Conservation (phyloP, 164 flowering plant genomes). For the Litsea cubeba region DNA sequence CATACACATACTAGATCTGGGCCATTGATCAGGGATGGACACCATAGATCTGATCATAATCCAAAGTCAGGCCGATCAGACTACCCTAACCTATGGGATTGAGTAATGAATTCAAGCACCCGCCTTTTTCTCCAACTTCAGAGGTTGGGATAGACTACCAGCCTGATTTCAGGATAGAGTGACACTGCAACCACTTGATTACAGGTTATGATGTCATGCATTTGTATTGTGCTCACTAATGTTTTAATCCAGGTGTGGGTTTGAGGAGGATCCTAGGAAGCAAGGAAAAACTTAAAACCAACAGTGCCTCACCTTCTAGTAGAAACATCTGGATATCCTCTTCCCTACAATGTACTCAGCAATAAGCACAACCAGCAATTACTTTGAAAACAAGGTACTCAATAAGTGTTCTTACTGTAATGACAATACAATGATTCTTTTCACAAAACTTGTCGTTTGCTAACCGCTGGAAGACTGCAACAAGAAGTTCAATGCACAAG, state of each 20-base stretch:
- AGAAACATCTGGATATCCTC: slow-evolving; percentile 93
- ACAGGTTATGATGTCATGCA: too few species aligned
- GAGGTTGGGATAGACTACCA: too few species aligned
- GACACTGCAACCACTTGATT: too few species aligned
- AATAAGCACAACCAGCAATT: background rate
- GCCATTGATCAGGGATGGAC: background rate
- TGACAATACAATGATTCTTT: slow-evolving; percentile 63
- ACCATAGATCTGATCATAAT: background rate
- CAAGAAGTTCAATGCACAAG: background rate
- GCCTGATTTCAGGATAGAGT: too few species aligned
- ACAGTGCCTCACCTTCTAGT: slow-evolving; percentile 66
- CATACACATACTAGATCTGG: background rate
- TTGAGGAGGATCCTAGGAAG: background rate
- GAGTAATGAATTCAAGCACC: background rate
- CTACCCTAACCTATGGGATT: background rate
- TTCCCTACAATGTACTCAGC: slow-evolving; percentile 48
- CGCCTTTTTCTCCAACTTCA: too few species aligned
- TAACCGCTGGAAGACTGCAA: slow-evolving; percentile 85
- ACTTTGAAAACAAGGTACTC: background rate
- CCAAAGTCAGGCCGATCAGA: background rate
- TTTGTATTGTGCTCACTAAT: too few species aligned
- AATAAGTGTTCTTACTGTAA: slow-evolving; percentile 45
- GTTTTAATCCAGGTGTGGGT: too few species aligned
- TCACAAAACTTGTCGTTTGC: slow-evolving; percentile 81
- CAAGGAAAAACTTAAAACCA: background rate